Conservation (phyloP, 768 basidiomycete species). For the Mrakia gelida region DNA sequence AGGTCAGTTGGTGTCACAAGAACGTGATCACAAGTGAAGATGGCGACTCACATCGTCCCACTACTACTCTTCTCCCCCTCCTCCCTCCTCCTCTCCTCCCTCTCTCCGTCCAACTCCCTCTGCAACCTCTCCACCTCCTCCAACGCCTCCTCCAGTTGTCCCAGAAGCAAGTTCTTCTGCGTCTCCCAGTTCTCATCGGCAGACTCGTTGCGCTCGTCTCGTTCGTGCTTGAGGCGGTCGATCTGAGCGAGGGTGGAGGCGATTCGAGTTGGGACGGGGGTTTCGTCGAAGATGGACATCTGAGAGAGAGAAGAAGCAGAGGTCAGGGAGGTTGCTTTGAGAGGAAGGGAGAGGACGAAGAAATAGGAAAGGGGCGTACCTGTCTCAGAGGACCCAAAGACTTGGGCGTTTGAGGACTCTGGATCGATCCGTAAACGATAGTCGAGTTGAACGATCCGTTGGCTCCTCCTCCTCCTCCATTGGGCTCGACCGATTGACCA, state of each 20-base stretch:
- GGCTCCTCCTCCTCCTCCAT: constrained; percentile 21
- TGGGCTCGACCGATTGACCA: constrained; percentile 33
- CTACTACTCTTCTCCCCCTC: background rate
- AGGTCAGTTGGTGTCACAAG: background rate
- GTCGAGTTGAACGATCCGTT: constrained; percentile 61
- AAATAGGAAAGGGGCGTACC: constrained; percentile 53
- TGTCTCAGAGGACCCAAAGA: constrained; percentile 64
- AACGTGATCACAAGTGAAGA: too few relatives aligned
- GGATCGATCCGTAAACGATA: constrained; percentile 19
- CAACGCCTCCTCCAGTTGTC: background rate
- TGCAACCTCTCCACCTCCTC: constrained; percentile 5
- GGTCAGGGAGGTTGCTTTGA: too few relatives aligned
- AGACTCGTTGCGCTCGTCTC: constrained; percentile 72
- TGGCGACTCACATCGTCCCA: background rate
- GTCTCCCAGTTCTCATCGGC: constrained; percentile 58
- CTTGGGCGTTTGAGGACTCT: constrained; percentile 29
- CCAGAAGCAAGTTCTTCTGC: background rate
- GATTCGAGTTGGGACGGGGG: constrained; percentile 69
- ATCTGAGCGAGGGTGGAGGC: constrained; percentile 59
- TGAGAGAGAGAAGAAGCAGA: constrained; percentile 15
- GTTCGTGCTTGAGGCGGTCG: constrained; percentile 45
- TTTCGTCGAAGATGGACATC: constrained; percentile 39
- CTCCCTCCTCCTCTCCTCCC: background rate
- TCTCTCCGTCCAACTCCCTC: background rate
- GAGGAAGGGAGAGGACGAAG: constrained; percentile 38